These are phyloP conservation scores for Panaeolus papilionaceus DNA, from an alignment of 768 basidiomycete genomes.

Conservation along the genomic window DNA sequence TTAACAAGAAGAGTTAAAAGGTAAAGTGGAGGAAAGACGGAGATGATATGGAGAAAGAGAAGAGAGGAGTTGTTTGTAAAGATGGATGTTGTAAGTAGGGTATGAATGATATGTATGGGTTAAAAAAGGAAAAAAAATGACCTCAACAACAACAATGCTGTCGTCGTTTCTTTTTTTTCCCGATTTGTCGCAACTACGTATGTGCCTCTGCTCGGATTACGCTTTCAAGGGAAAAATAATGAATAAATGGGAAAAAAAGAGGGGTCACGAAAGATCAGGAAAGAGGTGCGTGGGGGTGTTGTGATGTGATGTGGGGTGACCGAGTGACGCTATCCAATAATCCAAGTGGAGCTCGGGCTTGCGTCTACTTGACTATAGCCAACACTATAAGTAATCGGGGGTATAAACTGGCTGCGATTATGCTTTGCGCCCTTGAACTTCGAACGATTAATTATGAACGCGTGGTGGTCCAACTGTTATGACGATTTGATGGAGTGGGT, in stretches of 20 bases:
- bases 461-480: background rate
- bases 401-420: constrained; percentile 1
- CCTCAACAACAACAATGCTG: background rate
- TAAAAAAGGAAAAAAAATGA: background rate
- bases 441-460: background rate
- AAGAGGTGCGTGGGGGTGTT: constrained; percentile 14
- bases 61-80: background rate
- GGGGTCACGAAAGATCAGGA: background rate
- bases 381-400: constrained; percentile 6
- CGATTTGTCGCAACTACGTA: background rate
- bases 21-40: background rate
- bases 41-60: background rate
- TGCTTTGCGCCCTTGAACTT: background rate
- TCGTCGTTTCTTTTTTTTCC: background rate
- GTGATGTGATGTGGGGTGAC: constrained; percentile 15
- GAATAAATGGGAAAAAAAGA: background rate
- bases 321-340: constrained; percentile 13
- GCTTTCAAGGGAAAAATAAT: background rate
- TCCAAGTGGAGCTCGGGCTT: constrained; percentile 3
- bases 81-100: too few relatives aligned
- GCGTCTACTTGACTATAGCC: constrained; percentile 3
- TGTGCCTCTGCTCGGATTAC: background rate
- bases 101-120: too few relatives aligned
- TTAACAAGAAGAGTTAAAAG: background rate
- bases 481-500: background rate